Evolutionary conservation across 768 basidiomycete species (phyloP).

Genomic region (Pholiota conissans): DNA sequence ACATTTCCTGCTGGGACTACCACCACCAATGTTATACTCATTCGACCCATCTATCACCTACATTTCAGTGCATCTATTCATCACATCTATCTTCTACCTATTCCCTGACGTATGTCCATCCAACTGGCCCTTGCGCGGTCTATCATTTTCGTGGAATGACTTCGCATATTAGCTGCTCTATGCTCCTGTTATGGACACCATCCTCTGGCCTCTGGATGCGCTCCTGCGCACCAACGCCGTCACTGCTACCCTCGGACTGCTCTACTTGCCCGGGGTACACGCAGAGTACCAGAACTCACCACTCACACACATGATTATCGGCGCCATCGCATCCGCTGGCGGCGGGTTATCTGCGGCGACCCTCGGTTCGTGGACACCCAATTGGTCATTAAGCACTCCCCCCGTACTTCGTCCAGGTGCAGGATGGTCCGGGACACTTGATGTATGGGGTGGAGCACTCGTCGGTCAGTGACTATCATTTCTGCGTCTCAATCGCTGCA

Average conservation of each 20-base stretch:
- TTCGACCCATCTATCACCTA: conserved; percentile 48
- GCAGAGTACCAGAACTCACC: conserved; percentile 37
- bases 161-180: conserved; percentile 25
- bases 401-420: conserved; percentile 41
- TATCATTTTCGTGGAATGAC: too few species aligned
- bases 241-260: conserved; percentile 32
- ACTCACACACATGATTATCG: conserved; percentile 47
- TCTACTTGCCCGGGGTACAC: conserved; percentile 32
- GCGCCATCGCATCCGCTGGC: conserved; percentile 45
- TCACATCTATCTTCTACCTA: conserved; percentile 40
- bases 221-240: conserved; percentile 45
- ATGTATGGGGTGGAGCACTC: conserved; percentile 53
- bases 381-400: conserved; percentile 48
- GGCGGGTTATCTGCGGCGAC: conserved; percentile 47
- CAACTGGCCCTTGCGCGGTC: neutral
- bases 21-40: conserved; percentile 48
- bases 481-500: neutral
- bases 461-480: conserved; percentile 29
- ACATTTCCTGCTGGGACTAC: conserved; percentile 42
- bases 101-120: conserved; percentile 36
- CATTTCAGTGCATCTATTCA: conserved; percentile 40
- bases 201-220: conserved; percentile 52
- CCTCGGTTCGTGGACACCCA: conserved; percentile 39
- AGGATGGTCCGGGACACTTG: conserved; percentile 40
- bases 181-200: conserved; percentile 37